phyloP scores from a whole-genome alignment of 129 eudicot species.

The Flaveria robusta region DNA sequence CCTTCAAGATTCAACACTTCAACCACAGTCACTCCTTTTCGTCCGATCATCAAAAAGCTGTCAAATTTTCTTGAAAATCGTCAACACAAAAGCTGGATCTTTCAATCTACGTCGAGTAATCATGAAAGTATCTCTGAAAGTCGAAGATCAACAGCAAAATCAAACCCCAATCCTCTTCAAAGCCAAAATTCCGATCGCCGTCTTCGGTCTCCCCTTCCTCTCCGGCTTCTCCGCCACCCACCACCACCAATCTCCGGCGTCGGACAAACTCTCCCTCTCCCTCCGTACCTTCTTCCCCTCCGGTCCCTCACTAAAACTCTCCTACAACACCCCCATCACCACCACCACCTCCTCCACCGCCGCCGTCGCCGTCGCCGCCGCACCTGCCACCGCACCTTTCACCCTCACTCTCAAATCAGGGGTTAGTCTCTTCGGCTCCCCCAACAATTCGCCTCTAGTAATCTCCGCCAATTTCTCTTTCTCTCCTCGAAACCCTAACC shows the following conservation, averaged over 20 bases:
- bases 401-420: constrained; percentile 77
- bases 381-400: constrained; percentile 40
- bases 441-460: constrained; percentile 67
- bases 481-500: constrained; percentile 52
- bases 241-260: constrained; percentile 42
- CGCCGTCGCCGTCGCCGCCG: constrained; percentile 25
- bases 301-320: constrained; percentile 84
- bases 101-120: not conserved
- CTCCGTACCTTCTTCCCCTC: constrained; percentile 76
- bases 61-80: not conserved
- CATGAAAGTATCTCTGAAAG: constrained; percentile 75
- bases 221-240: constrained; percentile 80
- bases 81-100: not conserved
- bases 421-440: constrained; percentile 68
- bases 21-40: constrained; percentile 9
- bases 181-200: constrained; percentile 79
- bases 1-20: not conserved
- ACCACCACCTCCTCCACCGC: constrained; percentile 36
- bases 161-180: constrained; percentile 59
- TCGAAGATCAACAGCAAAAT: constrained; percentile 51
- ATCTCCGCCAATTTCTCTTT: constrained; percentile 76
- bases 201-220: constrained; percentile 80
- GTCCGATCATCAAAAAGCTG: constrained; percentile 1
- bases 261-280: constrained; percentile 58
- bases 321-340: constrained; percentile 64